Evolutionary conservation across 2,329 filamentous ascomycete genomes (phyloP).

Genomic region (Penicillium nordicum): DNA sequence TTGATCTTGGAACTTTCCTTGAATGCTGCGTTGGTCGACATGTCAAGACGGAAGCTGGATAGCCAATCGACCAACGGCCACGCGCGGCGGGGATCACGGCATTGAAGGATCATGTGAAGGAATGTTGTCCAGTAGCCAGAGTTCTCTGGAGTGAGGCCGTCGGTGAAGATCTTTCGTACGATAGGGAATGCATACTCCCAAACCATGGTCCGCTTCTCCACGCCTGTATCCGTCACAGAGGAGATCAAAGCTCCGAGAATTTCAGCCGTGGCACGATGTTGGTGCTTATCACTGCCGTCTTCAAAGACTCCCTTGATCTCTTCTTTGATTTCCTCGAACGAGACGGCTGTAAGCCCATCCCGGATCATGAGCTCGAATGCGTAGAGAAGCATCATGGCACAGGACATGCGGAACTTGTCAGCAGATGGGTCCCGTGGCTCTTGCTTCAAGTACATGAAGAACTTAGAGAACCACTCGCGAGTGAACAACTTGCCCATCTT

Average conservation of each 20-base stretch:
- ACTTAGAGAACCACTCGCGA: conserved; percentile 78
- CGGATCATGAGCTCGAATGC: conserved; percentile 82
- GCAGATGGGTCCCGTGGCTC: conserved; percentile 78
- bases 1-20: conserved; percentile 98
- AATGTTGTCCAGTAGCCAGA: conserved; percentile 93
- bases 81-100: conserved; percentile 81
- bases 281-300: conserved; percentile 94
- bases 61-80: conserved; percentile 83
- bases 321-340: conserved; percentile 83
- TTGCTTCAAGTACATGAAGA: conserved; percentile 93
- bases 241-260: conserved; percentile 83
- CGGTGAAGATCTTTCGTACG: conserved; percentile 79
- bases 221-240: conserved; percentile 73
- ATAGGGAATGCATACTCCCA: conserved; percentile 92
- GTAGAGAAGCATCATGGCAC: conserved; percentile 81
- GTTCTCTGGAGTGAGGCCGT: conserved; percentile 91
- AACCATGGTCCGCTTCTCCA: conserved; percentile 68
- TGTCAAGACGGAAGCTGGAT: conserved; percentile 82
- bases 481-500: conserved; percentile 79
- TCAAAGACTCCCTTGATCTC: conserved; percentile 74
- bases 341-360: conserved; percentile 70
- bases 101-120: conserved; percentile 80
- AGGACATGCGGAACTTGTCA: conserved; percentile 87
- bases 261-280: conserved; percentile 92
- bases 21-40: conserved; percentile 94